phyloP scores from a whole-genome alignment of 345 rosid genomes.

The Clausena lansium region DNA sequence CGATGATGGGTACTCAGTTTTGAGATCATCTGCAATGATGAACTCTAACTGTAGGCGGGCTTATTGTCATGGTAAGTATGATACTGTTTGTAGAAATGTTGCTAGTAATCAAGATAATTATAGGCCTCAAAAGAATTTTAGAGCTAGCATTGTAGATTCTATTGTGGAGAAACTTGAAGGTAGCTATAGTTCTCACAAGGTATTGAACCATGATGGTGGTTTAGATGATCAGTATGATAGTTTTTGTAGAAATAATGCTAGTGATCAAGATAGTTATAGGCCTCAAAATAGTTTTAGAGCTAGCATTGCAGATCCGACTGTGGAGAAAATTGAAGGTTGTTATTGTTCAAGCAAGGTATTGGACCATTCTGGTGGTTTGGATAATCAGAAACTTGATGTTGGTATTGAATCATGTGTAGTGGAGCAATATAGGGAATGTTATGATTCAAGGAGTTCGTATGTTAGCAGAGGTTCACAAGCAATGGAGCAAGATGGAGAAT shows the following conservation, averaged over 20 bases:
- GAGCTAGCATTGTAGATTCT: slow-evolving; percentile 18
- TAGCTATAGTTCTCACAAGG: background rate
- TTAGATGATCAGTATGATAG: too few species aligned
- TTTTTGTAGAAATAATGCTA: too few species aligned
- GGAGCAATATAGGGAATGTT: background rate
- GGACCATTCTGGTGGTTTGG: background rate
- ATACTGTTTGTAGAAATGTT: background rate
- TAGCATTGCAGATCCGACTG: slow-evolving; percentile 18
- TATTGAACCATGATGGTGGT: background rate
- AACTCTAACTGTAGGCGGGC: background rate
- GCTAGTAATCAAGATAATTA: background rate
- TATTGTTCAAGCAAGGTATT: background rate
- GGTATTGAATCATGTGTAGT: background rate
- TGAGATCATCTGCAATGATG: background rate
- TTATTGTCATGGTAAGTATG: background rate
- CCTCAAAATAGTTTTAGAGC: background rate
- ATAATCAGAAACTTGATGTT: background rate
- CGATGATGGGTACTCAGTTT: background rate
- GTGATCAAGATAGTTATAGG: background rate
- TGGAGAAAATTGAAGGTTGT: slow-evolving; percentile 13
- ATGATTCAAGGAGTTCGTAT: background rate
- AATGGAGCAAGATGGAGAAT: slow-evolving; percentile 14
- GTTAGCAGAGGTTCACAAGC: background rate
- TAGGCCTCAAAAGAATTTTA: background rate
- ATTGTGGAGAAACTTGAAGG: slow-evolving; percentile 2